A percentile compares a stretch with the other conserved stretches of the same genome.
These are phyloP conservation scores for Colletotrichum sp. DNA, from an alignment of 2,329 filamentous ascomycete species.

Conservation along the genomic window DNA sequence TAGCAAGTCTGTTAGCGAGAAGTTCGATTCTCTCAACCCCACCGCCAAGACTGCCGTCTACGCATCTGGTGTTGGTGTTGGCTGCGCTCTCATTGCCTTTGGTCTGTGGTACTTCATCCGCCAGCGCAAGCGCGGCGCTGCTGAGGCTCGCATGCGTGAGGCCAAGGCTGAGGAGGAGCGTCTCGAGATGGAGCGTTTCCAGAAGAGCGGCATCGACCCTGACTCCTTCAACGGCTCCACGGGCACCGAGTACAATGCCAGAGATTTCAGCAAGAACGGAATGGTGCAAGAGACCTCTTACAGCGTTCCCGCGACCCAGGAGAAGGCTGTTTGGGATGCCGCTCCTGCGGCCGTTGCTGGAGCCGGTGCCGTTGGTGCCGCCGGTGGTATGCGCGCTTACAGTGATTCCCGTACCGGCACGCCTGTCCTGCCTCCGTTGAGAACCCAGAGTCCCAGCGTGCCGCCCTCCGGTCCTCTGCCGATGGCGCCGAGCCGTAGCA, in stretches of 20 bases:
- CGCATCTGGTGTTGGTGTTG: constrained; percentile 50
- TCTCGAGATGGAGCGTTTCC: constrained; percentile 55
- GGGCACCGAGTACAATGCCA: constrained; percentile 42
- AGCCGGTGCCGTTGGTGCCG: not conserved
- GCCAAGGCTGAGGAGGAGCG: constrained; percentile 52
- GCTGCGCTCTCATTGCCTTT: constrained; percentile 43
- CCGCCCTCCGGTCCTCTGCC: constrained; percentile 20
- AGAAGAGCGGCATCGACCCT: constrained; percentile 52
- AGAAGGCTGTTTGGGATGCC: constrained; percentile 30
- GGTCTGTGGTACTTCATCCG: constrained; percentile 59
- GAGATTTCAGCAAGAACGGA: constrained; percentile 32
- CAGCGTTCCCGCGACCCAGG: constrained; percentile 33
- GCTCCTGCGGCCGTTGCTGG: constrained; percentile 24
- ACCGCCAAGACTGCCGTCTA: constrained; percentile 60
- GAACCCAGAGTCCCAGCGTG: constrained; percentile 18
- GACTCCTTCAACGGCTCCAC: constrained; percentile 45
- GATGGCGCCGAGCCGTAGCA: constrained; percentile 15
- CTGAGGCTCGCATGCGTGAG: constrained; percentile 54
- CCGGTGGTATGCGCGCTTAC: constrained; percentile 13
- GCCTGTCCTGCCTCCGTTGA: constrained; percentile 7
- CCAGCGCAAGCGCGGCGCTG: constrained; percentile 57
- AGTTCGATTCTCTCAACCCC: constrained; percentile 57
- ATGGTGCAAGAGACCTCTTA: constrained; percentile 33
- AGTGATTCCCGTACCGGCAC: constrained; percentile 1
- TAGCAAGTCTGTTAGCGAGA: constrained; percentile 52